Evolutionary conservation across 345 rosid species (phyloP).

Genomic region (Lagerstroemia speciosa): DNA sequence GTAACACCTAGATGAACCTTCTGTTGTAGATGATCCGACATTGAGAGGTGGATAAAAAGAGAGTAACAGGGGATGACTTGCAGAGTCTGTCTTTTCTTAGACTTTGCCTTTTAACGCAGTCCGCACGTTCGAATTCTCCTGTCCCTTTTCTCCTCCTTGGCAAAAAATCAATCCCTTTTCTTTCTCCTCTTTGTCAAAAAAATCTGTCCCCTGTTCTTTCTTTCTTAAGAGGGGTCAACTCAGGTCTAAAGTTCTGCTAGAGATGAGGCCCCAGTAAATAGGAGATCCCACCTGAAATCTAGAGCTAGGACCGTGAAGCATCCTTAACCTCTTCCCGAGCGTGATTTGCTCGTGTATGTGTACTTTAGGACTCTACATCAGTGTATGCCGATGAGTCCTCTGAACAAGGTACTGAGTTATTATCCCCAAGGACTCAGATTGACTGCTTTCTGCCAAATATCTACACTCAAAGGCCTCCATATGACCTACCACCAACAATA

Average conservation of each 20-base stretch:
- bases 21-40: constrained; percentile 46
- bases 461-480: too few species aligned
- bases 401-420: too few species aligned
- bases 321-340: too few species aligned
- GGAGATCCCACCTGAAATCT: too few species aligned
- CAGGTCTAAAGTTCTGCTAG: background rate
- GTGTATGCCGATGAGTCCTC: too few species aligned
- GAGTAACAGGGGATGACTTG: constrained; percentile 27
- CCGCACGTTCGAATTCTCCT: constrained; percentile 4
- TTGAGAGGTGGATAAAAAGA: constrained; percentile 29
- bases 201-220: background rate
- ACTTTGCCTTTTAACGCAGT: constrained; percentile 5
- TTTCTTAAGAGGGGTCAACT: background rate
- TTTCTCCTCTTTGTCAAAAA: background rate
- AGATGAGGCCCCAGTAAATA: background rate
- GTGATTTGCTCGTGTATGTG: too few species aligned
- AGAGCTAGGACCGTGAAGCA: too few species aligned
- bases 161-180: background rate
- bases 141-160: background rate
- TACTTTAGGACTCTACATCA: too few species aligned
- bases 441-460: too few species aligned
- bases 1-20: too few species aligned
- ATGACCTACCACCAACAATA: background rate
- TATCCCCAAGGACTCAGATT: too few species aligned
- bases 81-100: constrained; percentile 21